These are phyloP conservation scores for Acanthamoeba quina DNA, from an alignment of 208 protist species.

Conservation along the genomic window DNA sequence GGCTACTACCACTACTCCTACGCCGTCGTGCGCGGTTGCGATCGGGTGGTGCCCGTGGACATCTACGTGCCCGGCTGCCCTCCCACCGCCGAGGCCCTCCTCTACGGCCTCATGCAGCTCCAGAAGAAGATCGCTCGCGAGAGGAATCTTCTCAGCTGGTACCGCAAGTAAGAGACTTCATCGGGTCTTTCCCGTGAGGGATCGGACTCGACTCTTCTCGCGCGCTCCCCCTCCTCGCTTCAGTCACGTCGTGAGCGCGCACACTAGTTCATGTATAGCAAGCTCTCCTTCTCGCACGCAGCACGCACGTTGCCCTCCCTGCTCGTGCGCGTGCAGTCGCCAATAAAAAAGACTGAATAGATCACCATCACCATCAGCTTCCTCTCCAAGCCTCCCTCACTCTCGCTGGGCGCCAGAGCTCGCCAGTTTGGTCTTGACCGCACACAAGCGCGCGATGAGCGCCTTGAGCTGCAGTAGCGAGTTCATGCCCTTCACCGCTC, in stretches of 20 bases:
- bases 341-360: neutral
- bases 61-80: conserved; percentile 99
- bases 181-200: neutral
- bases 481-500: conserved; percentile 90
- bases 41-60: conserved; percentile 98
- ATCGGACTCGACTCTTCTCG: neutral
- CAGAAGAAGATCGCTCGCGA: conserved; percentile 89
- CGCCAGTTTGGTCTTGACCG: conserved; percentile 19
- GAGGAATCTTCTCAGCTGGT: conserved; percentile 83
- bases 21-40: conserved; percentile 96
- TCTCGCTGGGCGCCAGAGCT: neutral
- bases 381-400: neutral
- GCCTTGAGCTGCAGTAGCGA: conserved; percentile 90
- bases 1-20: conserved; percentile 99
- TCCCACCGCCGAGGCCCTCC: conserved; percentile 95
- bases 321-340: neutral
- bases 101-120: conserved; percentile 90
- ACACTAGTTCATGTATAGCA: conserved; percentile 10
- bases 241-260: neutral
- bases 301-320: neutral
- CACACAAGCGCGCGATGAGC: conserved; percentile 87
- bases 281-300: neutral
- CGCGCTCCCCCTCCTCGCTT: neutral
- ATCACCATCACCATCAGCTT: neutral
- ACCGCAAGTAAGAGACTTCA: conserved; percentile 82